Evolutionary conservation across 2,329 filamentous ascomycete species (phyloP).

Genomic region (Knufia fluminis): DNA sequence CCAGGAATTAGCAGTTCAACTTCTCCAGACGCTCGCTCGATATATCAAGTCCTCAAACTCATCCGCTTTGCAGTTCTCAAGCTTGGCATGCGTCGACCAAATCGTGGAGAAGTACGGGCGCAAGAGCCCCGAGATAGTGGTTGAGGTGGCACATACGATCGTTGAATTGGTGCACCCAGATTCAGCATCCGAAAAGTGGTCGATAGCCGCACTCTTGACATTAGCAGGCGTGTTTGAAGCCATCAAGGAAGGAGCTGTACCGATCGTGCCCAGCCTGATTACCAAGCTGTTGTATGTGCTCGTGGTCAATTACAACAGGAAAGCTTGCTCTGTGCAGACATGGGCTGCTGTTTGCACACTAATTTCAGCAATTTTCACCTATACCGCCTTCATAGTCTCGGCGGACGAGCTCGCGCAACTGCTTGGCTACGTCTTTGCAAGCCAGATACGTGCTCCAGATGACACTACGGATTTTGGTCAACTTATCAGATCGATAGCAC

Average conservation of each 20-base stretch:
- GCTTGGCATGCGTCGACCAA: conserved; percentile 81
- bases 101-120: conserved; percentile 94
- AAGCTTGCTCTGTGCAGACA: conserved; percentile 48
- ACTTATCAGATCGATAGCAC: conserved; percentile 45
- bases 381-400: conserved; percentile 84
- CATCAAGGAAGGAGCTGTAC: conserved; percentile 74
- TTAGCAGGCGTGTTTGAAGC: conserved; percentile 87
- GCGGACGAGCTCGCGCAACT: conserved; percentile 63
- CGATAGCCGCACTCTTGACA: conserved; percentile 43
- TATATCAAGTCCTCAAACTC: conserved; percentile 67
- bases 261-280: conserved; percentile 67
- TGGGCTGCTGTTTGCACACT: conserved; percentile 78
- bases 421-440: conserved; percentile 33
- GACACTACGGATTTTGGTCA: not conserved
- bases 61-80: conserved; percentile 69
- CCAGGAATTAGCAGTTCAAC: conserved; percentile 36
- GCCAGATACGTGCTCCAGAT: not conserved
- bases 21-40: conserved; percentile 67
- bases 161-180: not conserved
- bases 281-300: conserved; percentile 65
- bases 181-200: not conserved
- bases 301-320: conserved; percentile 44
- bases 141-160: conserved; percentile 6
- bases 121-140: conserved; percentile 58
- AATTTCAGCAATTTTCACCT: conserved; percentile 66